phyloP scores from a whole-genome alignment of 352 stramenopile genomes.

The Pythium utonaiense region DNA sequence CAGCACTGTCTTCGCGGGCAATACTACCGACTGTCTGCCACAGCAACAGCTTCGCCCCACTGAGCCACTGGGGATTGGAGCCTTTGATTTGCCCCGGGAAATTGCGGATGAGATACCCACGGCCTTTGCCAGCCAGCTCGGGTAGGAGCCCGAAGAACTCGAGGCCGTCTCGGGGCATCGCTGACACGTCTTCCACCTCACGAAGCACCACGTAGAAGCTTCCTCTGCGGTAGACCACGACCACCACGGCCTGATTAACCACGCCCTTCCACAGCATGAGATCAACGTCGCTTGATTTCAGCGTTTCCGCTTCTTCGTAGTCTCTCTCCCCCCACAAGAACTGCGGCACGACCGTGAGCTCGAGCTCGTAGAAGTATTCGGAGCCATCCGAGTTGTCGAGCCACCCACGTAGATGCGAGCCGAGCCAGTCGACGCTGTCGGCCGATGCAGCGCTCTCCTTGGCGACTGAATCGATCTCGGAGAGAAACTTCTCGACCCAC shows the following conservation, averaged over 20 bases:
- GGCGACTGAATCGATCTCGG: slow-evolving; percentile 38
- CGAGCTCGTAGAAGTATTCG: slow-evolving; percentile 65
- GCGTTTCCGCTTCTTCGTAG: slow-evolving; percentile 18
- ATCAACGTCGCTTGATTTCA: slow-evolving; percentile 21
- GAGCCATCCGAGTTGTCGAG: slow-evolving; percentile 41
- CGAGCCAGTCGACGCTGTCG: slow-evolving; percentile 27
- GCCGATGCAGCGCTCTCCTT: slow-evolving; percentile 8
- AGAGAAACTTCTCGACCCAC: slow-evolving; percentile 53
- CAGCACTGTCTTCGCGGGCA: slow-evolving; percentile 38
- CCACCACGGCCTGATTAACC: slow-evolving; percentile 45
- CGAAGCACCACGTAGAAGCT: slow-evolving; percentile 54
- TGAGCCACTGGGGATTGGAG: slow-evolving; percentile 34
- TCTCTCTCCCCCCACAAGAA: slow-evolving; percentile 13
- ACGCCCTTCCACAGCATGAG: slow-evolving; percentile 62
- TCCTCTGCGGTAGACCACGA: slow-evolving; percentile 44
- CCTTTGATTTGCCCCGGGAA: slow-evolving; percentile 22
- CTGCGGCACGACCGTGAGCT: slow-evolving; percentile 22
- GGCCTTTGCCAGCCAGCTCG: slow-evolving; percentile 37
- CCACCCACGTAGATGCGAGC: slow-evolving; percentile 46
- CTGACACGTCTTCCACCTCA: slow-evolving; percentile 24
- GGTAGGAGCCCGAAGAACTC: slow-evolving; percentile 50
- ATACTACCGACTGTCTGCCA: slow-evolving; percentile 61
- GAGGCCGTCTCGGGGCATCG: slow-evolving; percentile 26
- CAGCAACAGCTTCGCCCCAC: slow-evolving; percentile 45
- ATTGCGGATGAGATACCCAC: slow-evolving; percentile 49